phyloP scores from a whole-genome alignment of 495 filamentous ascomycete species.

The Aeminium ludgeri region DNA sequence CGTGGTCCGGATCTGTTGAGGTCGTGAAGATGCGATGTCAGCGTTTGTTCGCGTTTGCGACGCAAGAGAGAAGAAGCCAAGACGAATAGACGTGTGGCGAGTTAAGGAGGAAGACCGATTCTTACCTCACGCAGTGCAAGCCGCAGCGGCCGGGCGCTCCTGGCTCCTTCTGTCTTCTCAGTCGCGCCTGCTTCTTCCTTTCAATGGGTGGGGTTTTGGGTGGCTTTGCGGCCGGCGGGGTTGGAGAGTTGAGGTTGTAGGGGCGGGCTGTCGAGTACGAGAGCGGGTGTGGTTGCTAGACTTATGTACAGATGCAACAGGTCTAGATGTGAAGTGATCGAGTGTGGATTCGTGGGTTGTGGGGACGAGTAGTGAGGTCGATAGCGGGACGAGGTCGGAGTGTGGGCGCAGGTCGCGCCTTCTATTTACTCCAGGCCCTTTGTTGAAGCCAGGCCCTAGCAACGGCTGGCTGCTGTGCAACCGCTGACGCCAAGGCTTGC shows the following conservation, averaged over 20 bases:
- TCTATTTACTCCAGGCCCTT: not conserved
- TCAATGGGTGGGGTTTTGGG: not conserved
- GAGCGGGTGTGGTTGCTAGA: not conserved
- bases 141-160: conserved; percentile 45
- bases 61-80: not conserved
- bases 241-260: too few species aligned
- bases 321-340: not conserved
- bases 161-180: conserved; percentile 15
- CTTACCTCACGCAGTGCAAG: conserved; percentile 63
- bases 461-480: not conserved
- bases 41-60: not conserved
- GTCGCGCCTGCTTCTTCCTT: not conserved
- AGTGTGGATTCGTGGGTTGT: conserved; percentile 1
- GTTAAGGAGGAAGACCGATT: too few species aligned
- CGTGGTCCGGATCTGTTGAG: conserved; percentile 5
- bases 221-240: conserved; percentile 1
- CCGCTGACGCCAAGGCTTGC: not conserved
- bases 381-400: not conserved
- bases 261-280: too few species aligned
- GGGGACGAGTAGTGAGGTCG: too few species aligned
- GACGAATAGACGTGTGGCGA: too few species aligned
- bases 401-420: not conserved
- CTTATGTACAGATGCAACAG: not conserved
- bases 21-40: not conserved
- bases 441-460: not conserved